phyloP scores from a whole-genome alignment of 495 filamentous ascomycete species.

The Aspergillus indologenus region DNA sequence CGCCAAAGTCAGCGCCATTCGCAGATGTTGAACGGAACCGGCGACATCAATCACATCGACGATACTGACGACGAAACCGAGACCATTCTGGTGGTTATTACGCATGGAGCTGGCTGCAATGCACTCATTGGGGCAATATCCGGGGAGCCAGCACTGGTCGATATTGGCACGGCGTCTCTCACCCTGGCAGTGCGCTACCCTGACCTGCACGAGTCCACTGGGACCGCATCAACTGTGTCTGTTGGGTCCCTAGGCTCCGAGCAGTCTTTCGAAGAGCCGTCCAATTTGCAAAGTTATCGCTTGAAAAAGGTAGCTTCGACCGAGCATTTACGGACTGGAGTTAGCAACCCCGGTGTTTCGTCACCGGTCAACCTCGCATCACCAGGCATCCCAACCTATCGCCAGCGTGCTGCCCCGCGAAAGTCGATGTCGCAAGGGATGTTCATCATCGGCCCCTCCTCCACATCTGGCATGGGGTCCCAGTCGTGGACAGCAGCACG shows the following conservation, averaged over 20 bases:
- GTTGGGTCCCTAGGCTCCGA: slow-evolving; percentile 22
- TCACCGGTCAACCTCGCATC: slow-evolving; percentile 27
- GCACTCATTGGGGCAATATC: slow-evolving; percentile 89
- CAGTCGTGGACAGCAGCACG: slow-evolving; percentile 30
- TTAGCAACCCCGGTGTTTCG: slow-evolving; percentile 26
- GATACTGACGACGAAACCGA: slow-evolving; percentile 62
- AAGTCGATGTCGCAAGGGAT: slow-evolving; percentile 26
- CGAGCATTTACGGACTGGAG: slow-evolving; percentile 71
- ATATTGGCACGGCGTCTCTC: slow-evolving; percentile 84
- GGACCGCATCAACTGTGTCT: slow-evolving; percentile 11
- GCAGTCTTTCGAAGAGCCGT: slow-evolving; percentile 25
- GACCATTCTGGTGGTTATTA: slow-evolving; percentile 83
- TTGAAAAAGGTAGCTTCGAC: slow-evolving; percentile 72
- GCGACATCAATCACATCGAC: slow-evolving; percentile 50
- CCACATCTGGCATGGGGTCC: slow-evolving; percentile 19
- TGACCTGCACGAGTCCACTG: slow-evolving; percentile 25
- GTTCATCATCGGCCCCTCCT: slow-evolving; percentile 24
- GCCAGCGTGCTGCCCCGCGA: slow-evolving; percentile 33
- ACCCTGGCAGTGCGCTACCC: slow-evolving; percentile 81
- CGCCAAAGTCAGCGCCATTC: slow-evolving; percentile 15
- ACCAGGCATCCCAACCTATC: slow-evolving; percentile 22
- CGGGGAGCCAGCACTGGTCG: slow-evolving; percentile 80
- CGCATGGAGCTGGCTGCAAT: slow-evolving; percentile 97
- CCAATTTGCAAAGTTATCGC: slow-evolving; percentile 63
- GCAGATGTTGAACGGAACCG: slow-evolving; percentile 39